Evolutionary conservation across 192 early-diverging fungal species (phyloP), one percentile per base, ranked within the genome.

Genomic region (Coemansia sp.): DNA sequence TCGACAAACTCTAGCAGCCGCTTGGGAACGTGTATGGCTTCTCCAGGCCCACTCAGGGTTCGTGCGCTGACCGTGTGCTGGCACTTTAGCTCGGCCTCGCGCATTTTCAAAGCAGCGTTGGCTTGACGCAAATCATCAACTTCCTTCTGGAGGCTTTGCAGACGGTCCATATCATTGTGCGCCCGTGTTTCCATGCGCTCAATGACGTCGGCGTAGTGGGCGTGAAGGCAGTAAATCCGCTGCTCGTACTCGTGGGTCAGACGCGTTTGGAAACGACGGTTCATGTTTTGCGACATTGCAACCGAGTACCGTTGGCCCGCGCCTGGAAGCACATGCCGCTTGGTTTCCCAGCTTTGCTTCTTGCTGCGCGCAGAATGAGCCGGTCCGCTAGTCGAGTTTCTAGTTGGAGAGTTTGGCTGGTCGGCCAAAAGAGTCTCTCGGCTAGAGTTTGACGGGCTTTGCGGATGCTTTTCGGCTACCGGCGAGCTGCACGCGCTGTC

Each of bases 181-280:
- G 67, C 60, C 19, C 70, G 76, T 9, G 60, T 28, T 40, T 79
- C 76, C 62, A 79, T 59, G 11, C 76, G 62, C 47, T 73, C 76
- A 10, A 79, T 72, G 3, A 67, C 64, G 14, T 79, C 76, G 12
- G 76, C 51, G 61, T 79, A 71, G 17, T 79, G 76, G 4, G 76
- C 31, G 60, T 79, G 76, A n/a, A 79, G 60, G 47, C 76, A 73
- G 61, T 79, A 73, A 38, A 79, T 79, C 28, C 76, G 76, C 50
- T 79, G 76, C 61, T 79, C 76, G 53, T 73, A 73, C 47, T 79
- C 71, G 62, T 79, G 76, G 2, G 70, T 57, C 10, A 65, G 28
- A 7, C 56, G 70, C 14, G 70, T 60, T 47, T 79, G 76, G 54
- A 79, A 79, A 9, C 76, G 76, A 7, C 76, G 71, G 57, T 38